These are phyloP conservation scores for Cystofilobasidium macerans DNA, from an alignment of 768 basidiomycete species.

Conservation along the genomic window DNA sequence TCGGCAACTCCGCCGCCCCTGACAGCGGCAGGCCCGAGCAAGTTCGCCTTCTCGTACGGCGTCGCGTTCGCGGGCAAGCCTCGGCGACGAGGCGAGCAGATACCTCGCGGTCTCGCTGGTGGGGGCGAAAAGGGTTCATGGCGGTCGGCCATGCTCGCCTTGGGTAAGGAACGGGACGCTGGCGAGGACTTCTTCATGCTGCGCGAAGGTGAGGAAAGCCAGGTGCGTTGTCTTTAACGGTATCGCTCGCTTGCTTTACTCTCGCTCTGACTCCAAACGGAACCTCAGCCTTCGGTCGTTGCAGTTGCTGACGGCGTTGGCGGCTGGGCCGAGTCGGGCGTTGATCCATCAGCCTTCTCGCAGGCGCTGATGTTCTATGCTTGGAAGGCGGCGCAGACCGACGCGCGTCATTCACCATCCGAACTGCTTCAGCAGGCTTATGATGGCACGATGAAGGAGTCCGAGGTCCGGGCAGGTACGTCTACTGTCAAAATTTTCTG, in stretches of 20 bases:
- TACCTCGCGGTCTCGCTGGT: slow-evolving; percentile 8
- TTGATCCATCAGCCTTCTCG: slow-evolving; percentile 80
- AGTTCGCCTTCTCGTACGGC: slow-evolving; percentile 14
- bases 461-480: slow-evolving; percentile 33
- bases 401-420: slow-evolving; percentile 17
- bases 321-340: slow-evolving; percentile 72
- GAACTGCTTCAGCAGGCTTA: slow-evolving; percentile 33
- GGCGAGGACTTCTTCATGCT: slow-evolving; percentile 25
- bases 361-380: slow-evolving; percentile 79
- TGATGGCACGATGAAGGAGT: slow-evolving; percentile 31
- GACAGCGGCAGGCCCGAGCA: neutral
- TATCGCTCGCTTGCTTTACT: neutral
- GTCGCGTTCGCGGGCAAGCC: slow-evolving; percentile 25
- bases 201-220: neutral
- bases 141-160: slow-evolving; percentile 19
- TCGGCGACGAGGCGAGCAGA: slow-evolving; percentile 5
- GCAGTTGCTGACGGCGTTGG: slow-evolving; percentile 90
- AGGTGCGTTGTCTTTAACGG: neutral
- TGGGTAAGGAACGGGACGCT: slow-evolving; percentile 9
- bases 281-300: slow-evolving; percentile 42
- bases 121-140: slow-evolving; percentile 18
- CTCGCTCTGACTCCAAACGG: too few relatives aligned
- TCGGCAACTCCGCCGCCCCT: neutral
- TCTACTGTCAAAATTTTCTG: neutral
- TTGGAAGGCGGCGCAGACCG: slow-evolving; percentile 19